Percentiles rank a stretch among this genome's conserved stretches.
phyloP scores from a whole-genome alignment of 164 flowering plant genomes.

The Liquidambar formosana region DNA sequence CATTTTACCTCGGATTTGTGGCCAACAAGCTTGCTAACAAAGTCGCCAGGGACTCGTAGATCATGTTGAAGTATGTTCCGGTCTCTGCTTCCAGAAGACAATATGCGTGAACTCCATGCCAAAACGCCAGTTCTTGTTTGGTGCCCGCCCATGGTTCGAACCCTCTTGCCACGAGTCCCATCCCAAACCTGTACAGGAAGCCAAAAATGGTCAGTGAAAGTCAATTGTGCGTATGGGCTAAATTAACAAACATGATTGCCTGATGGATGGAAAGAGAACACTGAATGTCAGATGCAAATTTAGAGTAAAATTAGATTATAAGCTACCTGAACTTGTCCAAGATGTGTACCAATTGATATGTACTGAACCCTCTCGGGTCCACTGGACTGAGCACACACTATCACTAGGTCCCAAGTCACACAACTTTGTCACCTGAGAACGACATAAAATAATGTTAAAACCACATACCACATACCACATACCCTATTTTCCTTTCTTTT shows the following conservation, averaged over 20 bases:
- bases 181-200: slow-evolving; percentile 73
- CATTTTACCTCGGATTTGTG: slow-evolving; percentile 90
- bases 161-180: slow-evolving; percentile 81
- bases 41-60: slow-evolving; percentile 80
- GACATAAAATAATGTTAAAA: background rate
- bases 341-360: slow-evolving; percentile 85
- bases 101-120: slow-evolving; percentile 88
- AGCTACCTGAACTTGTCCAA: slow-evolving; percentile 90
- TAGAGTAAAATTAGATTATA: background rate
- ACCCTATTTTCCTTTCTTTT: no score
- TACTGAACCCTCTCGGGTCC: slow-evolving; percentile 98
- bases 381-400: slow-evolving; percentile 85
- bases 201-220: background rate
- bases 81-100: slow-evolving; percentile 98
- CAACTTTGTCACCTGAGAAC: slow-evolving; percentile 79
- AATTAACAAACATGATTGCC: no score
- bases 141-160: slow-evolving; percentile 90
- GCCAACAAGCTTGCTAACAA: slow-evolving; percentile 77
- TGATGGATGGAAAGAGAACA: no score
- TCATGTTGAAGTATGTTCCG: slow-evolving; percentile 91
- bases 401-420: slow-evolving; percentile 94
- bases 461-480: background rate
- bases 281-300: background rate
- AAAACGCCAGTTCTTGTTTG: slow-evolving; percentile 93
- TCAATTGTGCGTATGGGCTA: no score